Evolutionary conservation across 371 early-diverging fungal genomes (phyloP).

Genomic region (Synchytrium microbalum): DNA sequence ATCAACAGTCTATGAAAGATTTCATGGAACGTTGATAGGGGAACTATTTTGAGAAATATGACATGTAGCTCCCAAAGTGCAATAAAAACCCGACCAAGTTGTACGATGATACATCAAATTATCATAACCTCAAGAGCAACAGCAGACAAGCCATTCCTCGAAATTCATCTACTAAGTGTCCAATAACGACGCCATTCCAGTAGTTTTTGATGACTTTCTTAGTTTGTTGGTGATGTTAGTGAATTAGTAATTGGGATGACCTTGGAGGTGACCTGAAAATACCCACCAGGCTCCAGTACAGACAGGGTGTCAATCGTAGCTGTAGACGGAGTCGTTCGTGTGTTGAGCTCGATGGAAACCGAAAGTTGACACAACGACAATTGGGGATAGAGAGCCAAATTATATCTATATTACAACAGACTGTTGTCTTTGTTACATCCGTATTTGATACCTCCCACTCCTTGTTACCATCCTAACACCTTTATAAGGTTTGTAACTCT

Average conservation of each 20-base stretch:
- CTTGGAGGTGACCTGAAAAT: conserved; percentile 11
- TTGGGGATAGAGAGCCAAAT: no score
- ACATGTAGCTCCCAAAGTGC: neutral
- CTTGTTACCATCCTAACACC: conserved; percentile 67
- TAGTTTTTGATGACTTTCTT: conserved; percentile 82
- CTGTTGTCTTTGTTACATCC: no score
- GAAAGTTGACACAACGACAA: no score
- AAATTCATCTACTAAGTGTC: conserved; percentile 62
- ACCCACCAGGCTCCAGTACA: conserved; percentile 57
- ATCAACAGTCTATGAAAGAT: conserved; percentile 76
- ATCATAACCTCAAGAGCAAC: conserved; percentile 71
- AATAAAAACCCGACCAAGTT: neutral
- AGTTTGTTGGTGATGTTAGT: conserved; percentile 7
- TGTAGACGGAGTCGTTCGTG: no score
- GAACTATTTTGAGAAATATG: conserved; percentile 40
- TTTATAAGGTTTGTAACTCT: conserved; percentile 74
- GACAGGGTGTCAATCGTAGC: conserved; percentile 57
- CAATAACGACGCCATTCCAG: conserved; percentile 67
- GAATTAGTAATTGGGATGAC: neutral
- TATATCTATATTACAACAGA: no score
- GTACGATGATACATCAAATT: no score
- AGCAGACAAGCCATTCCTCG: conserved; percentile 59
- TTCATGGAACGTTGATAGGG: conserved; percentile 75
- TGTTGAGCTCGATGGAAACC: no score
- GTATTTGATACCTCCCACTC: conserved; percentile 65